Conservation (phyloP, 345 rosid species). For the Excoecaria agallocha region DNA sequence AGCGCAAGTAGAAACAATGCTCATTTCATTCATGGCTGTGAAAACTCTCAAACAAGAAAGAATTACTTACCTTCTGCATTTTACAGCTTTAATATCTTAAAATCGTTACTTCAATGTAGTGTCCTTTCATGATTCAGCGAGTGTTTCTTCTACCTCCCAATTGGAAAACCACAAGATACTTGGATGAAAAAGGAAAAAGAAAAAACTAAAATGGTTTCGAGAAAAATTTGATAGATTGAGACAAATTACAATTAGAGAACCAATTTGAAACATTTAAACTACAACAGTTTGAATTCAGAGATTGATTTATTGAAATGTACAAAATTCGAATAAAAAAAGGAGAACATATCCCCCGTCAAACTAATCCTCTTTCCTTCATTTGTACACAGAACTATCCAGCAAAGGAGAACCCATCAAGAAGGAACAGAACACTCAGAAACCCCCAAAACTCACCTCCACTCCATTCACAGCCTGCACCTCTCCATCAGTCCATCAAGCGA, state of each 20-base stretch:
- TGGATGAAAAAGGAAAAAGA: neutral
- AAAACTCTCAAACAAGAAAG: neutral
- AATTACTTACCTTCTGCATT: neutral
- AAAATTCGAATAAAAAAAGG: constrained; percentile 20
- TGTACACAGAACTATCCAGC: constrained; percentile 53
- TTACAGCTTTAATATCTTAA: neutral
- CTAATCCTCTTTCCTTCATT: constrained; percentile 36
- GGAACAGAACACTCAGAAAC: constrained; percentile 1
- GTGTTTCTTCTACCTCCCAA: neutral
- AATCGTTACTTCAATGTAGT: neutral
- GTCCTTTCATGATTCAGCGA: neutral
- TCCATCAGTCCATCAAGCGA: constrained; percentile 6
- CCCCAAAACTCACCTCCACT: constrained; percentile 43
- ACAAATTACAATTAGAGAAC: constrained; percentile 34
- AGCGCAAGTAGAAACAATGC: neutral
- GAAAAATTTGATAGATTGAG: constrained; percentile 17
- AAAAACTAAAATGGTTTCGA: neutral
- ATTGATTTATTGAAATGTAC: constrained; percentile 51
- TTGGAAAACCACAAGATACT: neutral
- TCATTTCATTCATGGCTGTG: neutral
- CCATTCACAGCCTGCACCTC: constrained; percentile 17
- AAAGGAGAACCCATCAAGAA: constrained; percentile 27
- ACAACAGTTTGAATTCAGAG: constrained; percentile 25
- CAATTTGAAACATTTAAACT: constrained; percentile 28
- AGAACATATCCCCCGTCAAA: constrained; percentile 25